These are phyloP conservation scores for Afroboletus lepidellus DNA, from an alignment of 1,284 basidiomycete genomes.

Conservation along the genomic window DNA sequence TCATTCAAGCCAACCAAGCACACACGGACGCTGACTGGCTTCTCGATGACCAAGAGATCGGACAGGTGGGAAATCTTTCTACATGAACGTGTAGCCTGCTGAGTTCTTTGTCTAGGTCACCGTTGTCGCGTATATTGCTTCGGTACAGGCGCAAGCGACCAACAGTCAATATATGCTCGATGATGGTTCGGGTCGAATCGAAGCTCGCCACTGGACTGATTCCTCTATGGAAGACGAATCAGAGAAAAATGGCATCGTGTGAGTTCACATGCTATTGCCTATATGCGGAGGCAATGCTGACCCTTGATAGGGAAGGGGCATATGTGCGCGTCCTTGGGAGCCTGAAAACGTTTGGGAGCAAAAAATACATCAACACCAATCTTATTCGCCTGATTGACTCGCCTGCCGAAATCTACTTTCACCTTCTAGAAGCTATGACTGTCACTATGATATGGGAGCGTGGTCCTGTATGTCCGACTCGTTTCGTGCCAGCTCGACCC, in stretches of 20 bases:
- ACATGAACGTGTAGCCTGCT: not conserved
- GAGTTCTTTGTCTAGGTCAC: slow-evolving; percentile 47
- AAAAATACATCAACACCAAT: slow-evolving; percentile 78
- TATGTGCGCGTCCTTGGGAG: slow-evolving; percentile 89
- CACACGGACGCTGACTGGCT: slow-evolving; percentile 89
- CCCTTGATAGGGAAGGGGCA: slow-evolving; percentile 58
- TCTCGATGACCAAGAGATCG: slow-evolving; percentile 79
- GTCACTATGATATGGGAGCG: slow-evolving; percentile 48
- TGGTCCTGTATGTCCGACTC: slow-evolving; percentile 39
- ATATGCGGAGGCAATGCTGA: not conserved
- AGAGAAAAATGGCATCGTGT: slow-evolving; percentile 46
- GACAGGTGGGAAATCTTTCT: slow-evolving; percentile 56
- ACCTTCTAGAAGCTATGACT: slow-evolving; percentile 56
- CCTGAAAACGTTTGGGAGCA: slow-evolving; percentile 85
- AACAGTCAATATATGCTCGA: slow-evolving; percentile 83
- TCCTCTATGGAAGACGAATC: slow-evolving; percentile 55
- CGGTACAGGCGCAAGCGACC: slow-evolving; percentile 72
- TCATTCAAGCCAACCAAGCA: slow-evolving; percentile 74
- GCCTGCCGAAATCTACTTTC: slow-evolving; percentile 82
- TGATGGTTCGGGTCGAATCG: slow-evolving; percentile 88
- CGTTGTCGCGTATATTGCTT: slow-evolving; percentile 80
- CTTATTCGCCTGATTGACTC: slow-evolving; percentile 72
- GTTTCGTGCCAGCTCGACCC: slow-evolving; percentile 1
- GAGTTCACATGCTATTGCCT: slow-evolving; percentile 1
- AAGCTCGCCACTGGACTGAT: slow-evolving; percentile 89